These are phyloP conservation scores for Schizonepeta tenuifolia DNA, from an alignment of 257 asterid species.

Conservation along the genomic window DNA sequence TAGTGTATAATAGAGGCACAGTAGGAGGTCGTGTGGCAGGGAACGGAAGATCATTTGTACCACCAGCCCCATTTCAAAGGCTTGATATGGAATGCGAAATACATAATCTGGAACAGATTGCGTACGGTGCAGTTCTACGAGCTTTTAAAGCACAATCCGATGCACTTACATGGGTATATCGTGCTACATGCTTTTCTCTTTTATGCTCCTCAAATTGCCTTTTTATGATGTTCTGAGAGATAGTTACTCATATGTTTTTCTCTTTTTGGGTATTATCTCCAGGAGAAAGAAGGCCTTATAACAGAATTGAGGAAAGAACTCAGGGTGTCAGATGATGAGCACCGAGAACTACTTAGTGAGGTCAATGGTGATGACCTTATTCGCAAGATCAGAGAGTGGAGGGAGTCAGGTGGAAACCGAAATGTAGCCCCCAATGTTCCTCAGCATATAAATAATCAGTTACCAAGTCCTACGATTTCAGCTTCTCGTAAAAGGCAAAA, in stretches of 20 bases:
- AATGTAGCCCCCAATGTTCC: slow-evolving; percentile 42
- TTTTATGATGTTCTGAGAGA: slow-evolving; percentile 18
- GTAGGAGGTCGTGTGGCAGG: slow-evolving; percentile 50
- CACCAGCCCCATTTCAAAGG: slow-evolving; percentile 26
- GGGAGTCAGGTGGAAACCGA: slow-evolving; percentile 77
- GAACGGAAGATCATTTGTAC: slow-evolving; percentile 56
- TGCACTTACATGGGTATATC: slow-evolving; percentile 94
- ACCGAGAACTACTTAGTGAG: slow-evolving; percentile 76
- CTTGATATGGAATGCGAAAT: slow-evolving; percentile 83
- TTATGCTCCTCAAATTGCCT: slow-evolving; percentile 10
- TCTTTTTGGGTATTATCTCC: slow-evolving; percentile 27
- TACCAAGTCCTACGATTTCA: slow-evolving; percentile 71
- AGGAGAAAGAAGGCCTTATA: slow-evolving; percentile 97
- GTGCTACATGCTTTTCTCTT: slow-evolving; percentile 24
- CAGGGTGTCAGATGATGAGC: slow-evolving; percentile 98
- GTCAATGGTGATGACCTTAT: slow-evolving; percentile 90
- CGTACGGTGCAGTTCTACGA: slow-evolving; percentile 89
- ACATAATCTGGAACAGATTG: slow-evolving; percentile 93
- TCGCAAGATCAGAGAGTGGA: slow-evolving; percentile 94
- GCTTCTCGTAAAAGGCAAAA: slow-evolving; percentile 83
- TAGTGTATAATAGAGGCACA: slow-evolving; percentile 49
- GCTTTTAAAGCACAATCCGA: slow-evolving; percentile 99
- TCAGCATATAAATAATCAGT: slow-evolving; percentile 64
- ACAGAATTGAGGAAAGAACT: slow-evolving; percentile 96
- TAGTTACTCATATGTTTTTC: slow-evolving; percentile 5